Base-by-base conservation (phyloP, 1,139 yeast genomes). In the Sugiyamaella japonica region DNA sequence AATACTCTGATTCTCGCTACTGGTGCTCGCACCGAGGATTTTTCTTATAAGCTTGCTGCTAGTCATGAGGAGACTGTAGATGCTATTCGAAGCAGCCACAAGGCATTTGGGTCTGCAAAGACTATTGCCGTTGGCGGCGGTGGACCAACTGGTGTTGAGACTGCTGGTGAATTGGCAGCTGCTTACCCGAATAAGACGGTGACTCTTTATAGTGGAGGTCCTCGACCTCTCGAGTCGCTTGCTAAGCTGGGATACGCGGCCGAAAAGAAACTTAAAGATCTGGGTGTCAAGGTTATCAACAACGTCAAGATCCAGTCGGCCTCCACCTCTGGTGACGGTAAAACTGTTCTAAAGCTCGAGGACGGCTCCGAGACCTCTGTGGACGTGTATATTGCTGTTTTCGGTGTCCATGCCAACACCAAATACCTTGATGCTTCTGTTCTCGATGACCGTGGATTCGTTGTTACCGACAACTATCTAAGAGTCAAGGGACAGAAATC, bases 71-170 rank as follows among this genome's bases (percentile, higher is more conserved):
- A 84, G 62, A 80, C 84, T 61, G 79, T 86, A 61, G 89, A 86
- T 71, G 88, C 84, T 63, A 87, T 95, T 42, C 82, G 85, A 71
- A 75, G 84, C 62, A 78, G 86, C 65, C 88, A 90, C 54, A 77
- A 79, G 68, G 89, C 85, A 69, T 80, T 95, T 74, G 81, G 82
- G 73, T 79, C 89, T 75, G 79, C 89, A 61, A 76, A 86, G 68
- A 80, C 84, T 43, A 78, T 87, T 64, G 90, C 86, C 57, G 89
- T 88, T 60, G 87, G 90, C 66, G 96, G 96, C 66, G 96, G 95
- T 76, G 96, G 96, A 63, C 93, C 95, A 69, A 88, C 96, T 45
- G 96, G 95, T 73, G 95, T 88, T 56, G 96, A 89, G 73, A 81
- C 86, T 54, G 95, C 95, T 57, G 95, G 91, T 69, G 96, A 89